Evolutionary conservation across 2,329 filamentous ascomycete species (phyloP), one percentile per base, ranked within the genome.

Genomic region (Colletotrichum tabaci): DNA sequence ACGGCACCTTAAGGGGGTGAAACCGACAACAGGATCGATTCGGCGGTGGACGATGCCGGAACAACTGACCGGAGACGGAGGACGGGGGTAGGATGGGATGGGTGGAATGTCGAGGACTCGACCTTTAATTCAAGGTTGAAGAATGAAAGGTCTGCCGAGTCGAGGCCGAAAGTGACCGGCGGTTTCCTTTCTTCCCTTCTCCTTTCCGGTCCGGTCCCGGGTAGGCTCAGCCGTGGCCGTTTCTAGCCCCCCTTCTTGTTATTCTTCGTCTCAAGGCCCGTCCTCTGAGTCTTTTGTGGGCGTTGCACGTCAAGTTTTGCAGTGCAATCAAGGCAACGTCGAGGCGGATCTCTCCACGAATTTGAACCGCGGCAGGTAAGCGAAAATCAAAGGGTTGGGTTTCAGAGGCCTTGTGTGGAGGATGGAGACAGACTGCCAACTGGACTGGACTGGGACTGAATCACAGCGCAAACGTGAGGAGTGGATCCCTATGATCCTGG

Each of bases 11-110:
- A 35, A 35, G 30, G 44, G 47, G 61, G 47, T 18, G 10, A 49
- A 49, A 30, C 30, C 7, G 63, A 47, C 26, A 16, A 66, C 16
- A 30, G n/a, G 35, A 16, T 38, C 15, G 18, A 46, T 18, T 18
- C 60, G 30, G 58, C n/a, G n/a, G 35, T 40, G 12, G 53, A 56
- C 10, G 35, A 40, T 15, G n/a, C 55, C 16, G 38, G 38, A 16
- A 2, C 23, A 46, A 35, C 16, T 70, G 62, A 35, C 67, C 56
- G 67, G 38, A 56, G 55, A 47, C 56, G 67, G 67, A 70, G 42
- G 52, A 18, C 15, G 47, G 26, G 16, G 10, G 12, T 30, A 30
- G 26, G 26, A 30, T 30, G 26, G 26, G 26, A 30, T 30, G 26
- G 26, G 5, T 40, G 35, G 67, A 70, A 67, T 70, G 67, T 55